These are phyloP conservation scores for Pilaira anomala DNA, from an alignment of 192 early-diverging fungal species.

Conservation along the genomic window DNA sequence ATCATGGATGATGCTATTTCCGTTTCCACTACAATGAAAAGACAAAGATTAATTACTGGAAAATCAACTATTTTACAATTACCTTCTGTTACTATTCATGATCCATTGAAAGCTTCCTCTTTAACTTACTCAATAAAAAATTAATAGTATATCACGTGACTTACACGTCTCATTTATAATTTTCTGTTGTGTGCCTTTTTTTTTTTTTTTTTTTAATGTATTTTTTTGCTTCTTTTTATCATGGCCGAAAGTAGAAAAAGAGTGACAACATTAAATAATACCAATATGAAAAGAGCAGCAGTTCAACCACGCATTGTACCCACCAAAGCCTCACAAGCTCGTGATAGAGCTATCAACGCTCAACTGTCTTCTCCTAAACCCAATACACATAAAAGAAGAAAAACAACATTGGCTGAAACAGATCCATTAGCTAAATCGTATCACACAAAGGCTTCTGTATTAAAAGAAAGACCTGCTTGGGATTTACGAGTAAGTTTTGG, in stretches of 20 bases:
- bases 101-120: not conserved
- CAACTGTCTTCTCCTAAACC: not conserved
- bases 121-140: no score
- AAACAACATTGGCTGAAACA: not conserved
- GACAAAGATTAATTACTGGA: not conserved
- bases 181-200: not conserved
- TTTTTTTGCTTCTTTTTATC: not conserved
- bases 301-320: not conserved
- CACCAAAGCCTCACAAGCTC: slow-evolving; percentile 15
- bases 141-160: not conserved
- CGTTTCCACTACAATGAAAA: not conserved
- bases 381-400: not conserved
- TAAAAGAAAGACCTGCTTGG: slow-evolving; percentile 6
- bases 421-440: not conserved
- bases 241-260: not conserved
- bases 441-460: not conserved
- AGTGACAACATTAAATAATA: not conserved
- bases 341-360: slow-evolving; percentile 3
- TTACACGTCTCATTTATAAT: not conserved
- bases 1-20: slow-evolving; percentile 6
- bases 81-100: not conserved
- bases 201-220: not conserved
- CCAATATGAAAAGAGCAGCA: not conserved
- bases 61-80: not conserved
- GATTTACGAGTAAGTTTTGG: slow-evolving; percentile 4